Base-by-base conservation (phyloP, 345 rosid genomes). In the Brassica napus region DNA sequence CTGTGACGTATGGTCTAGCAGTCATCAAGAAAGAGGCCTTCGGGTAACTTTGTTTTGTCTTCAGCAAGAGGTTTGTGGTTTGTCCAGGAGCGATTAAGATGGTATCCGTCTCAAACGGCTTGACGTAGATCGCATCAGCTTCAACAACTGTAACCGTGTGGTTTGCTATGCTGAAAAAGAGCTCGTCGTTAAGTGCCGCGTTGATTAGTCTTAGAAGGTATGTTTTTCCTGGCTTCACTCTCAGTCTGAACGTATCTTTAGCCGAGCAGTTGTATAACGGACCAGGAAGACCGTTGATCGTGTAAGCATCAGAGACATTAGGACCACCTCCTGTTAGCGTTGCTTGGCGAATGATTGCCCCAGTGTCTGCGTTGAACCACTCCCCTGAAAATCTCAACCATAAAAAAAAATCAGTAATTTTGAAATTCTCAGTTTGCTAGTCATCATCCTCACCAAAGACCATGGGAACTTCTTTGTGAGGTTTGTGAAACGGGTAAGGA, bases 291-390 rank as follows among this genome's bases (percentile, higher is more conserved):
- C 94, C 92, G 65, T 92, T 89, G 59, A 92, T 83, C 8, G 97
- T 89, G 82, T 86, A 92, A 37, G 94, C 96, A 73, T 92, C 92
- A 3, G 96, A 93, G 12, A 90, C 97, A 82, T 90, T 93, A 65
- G 98, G 95, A 37, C 91, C 90, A 52, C 84, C 91, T 37, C 97
- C 96, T 8, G 89, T 88, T 71, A 86, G 88, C 1, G 90, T 73
- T 24, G 97, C 94, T 74, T 89, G 97, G 7, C 59, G 85, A 11
- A 89, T 87, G 49, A 92, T 80, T 70, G 91, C 94, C 82, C 87
- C 97, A 26, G 94, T 54, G 78, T 92, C 90, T 23, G 84, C 55
- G 64, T 92, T 91, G 69, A 86, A 88, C 98, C 93, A 92, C 74
- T 92, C 98, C 64, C 94, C 96, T 89, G 85, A 57, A 69, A 26